Conservation (phyloP, 148 eudicot genomes). For the Camellia granthamiana region DNA sequence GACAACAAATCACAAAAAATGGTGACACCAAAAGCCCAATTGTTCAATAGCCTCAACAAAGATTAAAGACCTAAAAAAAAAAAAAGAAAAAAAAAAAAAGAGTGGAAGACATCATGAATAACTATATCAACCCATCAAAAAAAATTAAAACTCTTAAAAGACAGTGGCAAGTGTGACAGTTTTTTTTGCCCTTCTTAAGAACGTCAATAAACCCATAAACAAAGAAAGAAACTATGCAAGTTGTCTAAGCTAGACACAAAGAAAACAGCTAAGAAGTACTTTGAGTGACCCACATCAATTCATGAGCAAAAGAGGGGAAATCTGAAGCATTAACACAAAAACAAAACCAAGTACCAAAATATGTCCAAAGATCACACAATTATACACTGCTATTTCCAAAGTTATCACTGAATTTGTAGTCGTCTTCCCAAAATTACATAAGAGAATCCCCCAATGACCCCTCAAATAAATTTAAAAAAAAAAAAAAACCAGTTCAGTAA, state of each 20-base stretch:
- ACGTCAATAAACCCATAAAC: background rate
- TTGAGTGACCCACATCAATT: constrained; percentile 38
- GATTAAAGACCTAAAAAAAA: constrained; percentile 33
- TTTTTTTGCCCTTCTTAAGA: background rate
- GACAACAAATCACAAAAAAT: constrained; percentile 1
- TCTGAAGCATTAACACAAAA: constrained; percentile 25
- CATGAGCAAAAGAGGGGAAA: constrained; percentile 40
- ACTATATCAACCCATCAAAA: constrained; percentile 10
- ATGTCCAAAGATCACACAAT: constrained; percentile 25
- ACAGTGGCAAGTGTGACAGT: background rate
- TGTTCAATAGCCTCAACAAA: constrained; percentile 19
- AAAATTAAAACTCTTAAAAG: background rate
- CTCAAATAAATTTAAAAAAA: constrained; percentile 8
- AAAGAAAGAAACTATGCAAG: background rate
- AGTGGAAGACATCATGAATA: background rate
- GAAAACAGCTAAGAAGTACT: constrained; percentile 4
- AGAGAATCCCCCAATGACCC: constrained; percentile 26
- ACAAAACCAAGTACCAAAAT: constrained; percentile 31
- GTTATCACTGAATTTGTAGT: constrained; percentile 25
- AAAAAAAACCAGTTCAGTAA: constrained; percentile 39
- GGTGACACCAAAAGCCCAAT: constrained; percentile 26
- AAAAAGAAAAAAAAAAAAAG: constrained; percentile 11
- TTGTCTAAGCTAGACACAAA: background rate
- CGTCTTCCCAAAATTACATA: constrained; percentile 17
- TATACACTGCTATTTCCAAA: constrained; percentile 28